Evolutionary conservation across 257 asterid genomes (phyloP).

Genomic region (Forsythia suspensa): DNA sequence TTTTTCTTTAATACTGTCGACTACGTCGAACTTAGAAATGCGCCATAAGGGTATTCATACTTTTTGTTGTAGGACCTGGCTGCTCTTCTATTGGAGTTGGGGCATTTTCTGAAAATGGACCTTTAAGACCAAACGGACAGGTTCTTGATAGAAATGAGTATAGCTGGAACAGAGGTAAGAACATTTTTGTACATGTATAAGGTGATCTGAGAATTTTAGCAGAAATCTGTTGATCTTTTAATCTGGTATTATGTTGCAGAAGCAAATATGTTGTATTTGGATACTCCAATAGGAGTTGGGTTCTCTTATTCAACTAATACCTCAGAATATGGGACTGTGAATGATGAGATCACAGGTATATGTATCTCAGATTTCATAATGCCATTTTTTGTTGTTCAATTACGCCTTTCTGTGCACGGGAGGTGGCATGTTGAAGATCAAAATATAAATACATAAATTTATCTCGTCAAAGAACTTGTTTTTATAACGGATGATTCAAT

Average conservation of each 20-base stretch:
- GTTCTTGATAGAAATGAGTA: conserved; percentile 48
- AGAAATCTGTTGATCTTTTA: conserved; percentile 19
- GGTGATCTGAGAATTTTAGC: background rate
- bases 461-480: background rate
- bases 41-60: background rate
- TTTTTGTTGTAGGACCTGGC: conserved; percentile 59
- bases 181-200: background rate
- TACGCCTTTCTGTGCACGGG: background rate
- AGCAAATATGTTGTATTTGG: conserved; percentile 74
- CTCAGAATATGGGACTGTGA: conserved; percentile 47
- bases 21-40: background rate
- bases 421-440: too few relatives aligned
- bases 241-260: conserved; percentile 35
- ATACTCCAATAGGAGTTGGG: conserved; percentile 74
- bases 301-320: conserved; percentile 56
- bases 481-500: background rate
- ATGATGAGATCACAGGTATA: conserved; percentile 62
- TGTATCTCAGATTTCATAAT: background rate
- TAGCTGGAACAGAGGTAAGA: conserved; percentile 73
- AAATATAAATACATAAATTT: too few relatives aligned
- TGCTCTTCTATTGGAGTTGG: conserved; percentile 81
- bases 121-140: conserved; percentile 61
- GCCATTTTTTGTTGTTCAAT: background rate
- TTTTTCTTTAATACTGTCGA: background rate
- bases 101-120: conserved; percentile 81